Evolutionary conservation across 208 protist genomes (phyloP).

Genomic region (Leptomonas pyrrhocoris): DNA sequence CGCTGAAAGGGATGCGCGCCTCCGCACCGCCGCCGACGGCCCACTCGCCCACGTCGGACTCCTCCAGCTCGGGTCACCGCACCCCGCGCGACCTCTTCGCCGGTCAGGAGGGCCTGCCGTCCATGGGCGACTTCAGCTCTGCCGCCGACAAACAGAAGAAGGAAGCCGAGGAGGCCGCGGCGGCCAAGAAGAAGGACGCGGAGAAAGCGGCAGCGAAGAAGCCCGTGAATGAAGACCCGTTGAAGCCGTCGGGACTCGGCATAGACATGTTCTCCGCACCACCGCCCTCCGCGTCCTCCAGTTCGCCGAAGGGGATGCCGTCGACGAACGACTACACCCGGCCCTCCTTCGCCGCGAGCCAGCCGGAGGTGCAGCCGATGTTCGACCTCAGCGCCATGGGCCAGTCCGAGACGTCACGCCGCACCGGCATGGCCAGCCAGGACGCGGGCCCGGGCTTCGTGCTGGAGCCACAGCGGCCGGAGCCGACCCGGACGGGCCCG

Average conservation of each 20-base stretch:
- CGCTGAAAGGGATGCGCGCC: conserved; percentile 40
- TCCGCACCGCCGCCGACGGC: conserved; percentile 38
- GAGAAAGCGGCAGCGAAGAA: conserved; percentile 13
- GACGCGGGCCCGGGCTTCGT: conserved; percentile 26
- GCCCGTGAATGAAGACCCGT: conserved; percentile 41
- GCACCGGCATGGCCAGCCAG: not conserved
- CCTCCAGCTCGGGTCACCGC: conserved; percentile 46
- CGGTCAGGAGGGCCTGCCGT: conserved; percentile 44
- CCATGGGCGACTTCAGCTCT: conserved; percentile 64
- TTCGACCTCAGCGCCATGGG: conserved; percentile 39
- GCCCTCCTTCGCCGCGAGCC: conserved; percentile 2
- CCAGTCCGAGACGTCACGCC: conserved; percentile 6
- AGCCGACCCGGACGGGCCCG: not conserved
- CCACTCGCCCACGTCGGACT: conserved; percentile 30
- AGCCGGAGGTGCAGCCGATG: conserved; percentile 17
- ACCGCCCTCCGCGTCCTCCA: conserved; percentile 8
- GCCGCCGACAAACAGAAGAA: conserved; percentile 22
- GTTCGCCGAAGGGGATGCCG: conserved; percentile 10
- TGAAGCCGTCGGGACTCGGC: conserved; percentile 45
- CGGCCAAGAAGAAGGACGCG: conserved; percentile 4
- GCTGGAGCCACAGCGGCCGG: conserved; percentile 32
- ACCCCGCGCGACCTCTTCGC: conserved; percentile 51
- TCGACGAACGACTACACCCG: conserved; percentile 22
- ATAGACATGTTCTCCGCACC: conserved; percentile 62
- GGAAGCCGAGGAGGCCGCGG: not conserved